phyloP scores from a whole-genome alignment of 768 basidiomycete genomes.

The Tylopilus balloui region DNA sequence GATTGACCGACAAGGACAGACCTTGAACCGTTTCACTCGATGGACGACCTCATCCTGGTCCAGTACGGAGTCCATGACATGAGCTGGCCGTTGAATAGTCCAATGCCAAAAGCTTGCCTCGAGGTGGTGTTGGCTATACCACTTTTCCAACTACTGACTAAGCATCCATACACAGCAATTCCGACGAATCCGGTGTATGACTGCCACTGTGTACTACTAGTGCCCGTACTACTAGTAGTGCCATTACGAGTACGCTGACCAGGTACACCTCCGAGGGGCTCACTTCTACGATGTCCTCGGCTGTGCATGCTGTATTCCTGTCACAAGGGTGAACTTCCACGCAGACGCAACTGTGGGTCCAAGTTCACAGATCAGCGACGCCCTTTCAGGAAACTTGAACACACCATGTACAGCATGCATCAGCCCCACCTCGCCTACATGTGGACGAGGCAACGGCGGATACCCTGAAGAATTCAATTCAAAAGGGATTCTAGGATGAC shows the following conservation, averaged over 20 bases:
- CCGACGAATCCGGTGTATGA: too few relatives aligned
- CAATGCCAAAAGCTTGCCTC: background rate
- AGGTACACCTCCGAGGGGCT: too few relatives aligned
- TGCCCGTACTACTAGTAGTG: too few relatives aligned
- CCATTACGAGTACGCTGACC: too few relatives aligned
- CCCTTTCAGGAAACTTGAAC: background rate
- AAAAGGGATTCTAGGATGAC: background rate
- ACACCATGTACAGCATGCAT: too few relatives aligned
- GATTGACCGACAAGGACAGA: slow-evolving; percentile 10
- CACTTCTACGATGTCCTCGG: too few relatives aligned
- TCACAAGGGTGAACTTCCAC: too few relatives aligned
- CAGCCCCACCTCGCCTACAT: background rate
- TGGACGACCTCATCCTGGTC: slow-evolving; percentile 26
- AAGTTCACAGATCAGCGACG: background rate
- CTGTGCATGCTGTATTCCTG: too few relatives aligned
- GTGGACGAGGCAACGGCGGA: background rate
- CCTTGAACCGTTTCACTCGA: slow-evolving; percentile 51
- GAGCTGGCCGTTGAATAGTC: background rate
- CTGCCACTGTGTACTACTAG: too few relatives aligned
- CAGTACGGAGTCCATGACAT: slow-evolving; percentile 11
- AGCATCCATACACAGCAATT: slow-evolving; percentile 4
- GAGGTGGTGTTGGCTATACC: too few relatives aligned
- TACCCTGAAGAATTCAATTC: slow-evolving; percentile 4
- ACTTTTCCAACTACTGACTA: slow-evolving; percentile 8
- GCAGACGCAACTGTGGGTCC: too few relatives aligned